A percentile compares a stretch with the other conserved stretches of the same genome.
Conservation (phyloP, 2,329 filamentous ascomycete species). For the Hypoxylon sp. region DNA sequence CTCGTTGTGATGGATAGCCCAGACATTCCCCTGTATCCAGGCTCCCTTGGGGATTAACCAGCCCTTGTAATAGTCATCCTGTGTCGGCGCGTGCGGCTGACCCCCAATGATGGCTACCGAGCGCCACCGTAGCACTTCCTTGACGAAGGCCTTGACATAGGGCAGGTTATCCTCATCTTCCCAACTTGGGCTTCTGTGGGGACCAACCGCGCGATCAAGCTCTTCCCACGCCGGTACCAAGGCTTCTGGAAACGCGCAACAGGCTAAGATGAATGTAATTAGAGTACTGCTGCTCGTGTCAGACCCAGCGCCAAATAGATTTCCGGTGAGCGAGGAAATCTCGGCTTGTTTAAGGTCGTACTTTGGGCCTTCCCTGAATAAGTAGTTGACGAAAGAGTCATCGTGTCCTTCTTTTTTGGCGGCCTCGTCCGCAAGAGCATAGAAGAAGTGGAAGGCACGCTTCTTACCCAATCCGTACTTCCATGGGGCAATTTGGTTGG, state of each 20-base stretch:
- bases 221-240: conserved; percentile 66
- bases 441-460: conserved; percentile 66
- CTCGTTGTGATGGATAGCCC: conserved; percentile 64
- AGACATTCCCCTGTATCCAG: conserved; percentile 66
- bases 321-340: conserved; percentile 63
- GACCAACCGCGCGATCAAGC: conserved; percentile 66
- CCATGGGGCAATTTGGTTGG: conserved; percentile 65
- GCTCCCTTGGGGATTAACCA: conserved; percentile 66
- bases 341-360: conserved; percentile 63
- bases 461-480: conserved; percentile 65
- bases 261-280: conserved; percentile 65
- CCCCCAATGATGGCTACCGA: conserved; percentile 67
- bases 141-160: conserved; percentile 68
- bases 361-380: conserved; percentile 65
- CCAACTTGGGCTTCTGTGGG: conserved; percentile 62
- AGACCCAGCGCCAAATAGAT: conserved; percentile 64
- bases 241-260: conserved; percentile 64
- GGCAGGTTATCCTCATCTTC: conserved; percentile 65
- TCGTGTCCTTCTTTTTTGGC: conserved; percentile 56
- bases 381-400: conserved; percentile 61
- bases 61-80: conserved; percentile 64
- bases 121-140: conserved; percentile 71
- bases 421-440: conserved; percentile 66
- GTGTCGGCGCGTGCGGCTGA: conserved; percentile 65
- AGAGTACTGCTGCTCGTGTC: conserved; percentile 66